These are phyloP conservation scores for Termitomyces sp. DNA, from an alignment of 768 basidiomycete species.

Conservation along the genomic window DNA sequence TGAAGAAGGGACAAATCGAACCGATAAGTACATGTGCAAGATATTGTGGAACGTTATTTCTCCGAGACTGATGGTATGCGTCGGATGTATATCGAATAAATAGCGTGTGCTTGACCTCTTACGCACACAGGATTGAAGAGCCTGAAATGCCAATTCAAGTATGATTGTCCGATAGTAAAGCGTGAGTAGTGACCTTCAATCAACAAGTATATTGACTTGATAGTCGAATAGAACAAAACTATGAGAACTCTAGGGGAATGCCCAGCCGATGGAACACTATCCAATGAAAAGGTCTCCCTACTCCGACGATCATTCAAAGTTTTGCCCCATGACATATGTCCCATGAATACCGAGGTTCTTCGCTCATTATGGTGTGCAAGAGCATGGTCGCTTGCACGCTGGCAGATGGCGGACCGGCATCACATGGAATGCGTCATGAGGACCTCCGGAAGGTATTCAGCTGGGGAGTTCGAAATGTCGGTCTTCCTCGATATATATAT, in stretches of 20 bases:
- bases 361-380: background rate
- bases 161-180: background rate
- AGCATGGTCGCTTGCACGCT: background rate
- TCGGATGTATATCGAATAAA: background rate
- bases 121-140: background rate
- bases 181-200: background rate
- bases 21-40: background rate
- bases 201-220: background rate
- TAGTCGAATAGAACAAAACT: background rate
- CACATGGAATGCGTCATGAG: slow-evolving; percentile 7
- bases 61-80: background rate
- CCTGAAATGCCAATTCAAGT: background rate
- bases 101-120: background rate
- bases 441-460: background rate
- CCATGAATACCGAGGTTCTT: background rate
- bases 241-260: background rate
- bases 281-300: background rate
- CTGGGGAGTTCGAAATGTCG: background rate
- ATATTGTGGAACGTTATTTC: background rate
- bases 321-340: background rate
- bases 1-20: too few species aligned
- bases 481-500: background rate
- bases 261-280: background rate
- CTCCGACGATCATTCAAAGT: background rate
- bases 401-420: background rate